Evolutionary conservation across 768 basidiomycete genomes (phyloP), one percentile per base, ranked within the genome.

Genomic region (Phanerochaete sordida): DNA sequence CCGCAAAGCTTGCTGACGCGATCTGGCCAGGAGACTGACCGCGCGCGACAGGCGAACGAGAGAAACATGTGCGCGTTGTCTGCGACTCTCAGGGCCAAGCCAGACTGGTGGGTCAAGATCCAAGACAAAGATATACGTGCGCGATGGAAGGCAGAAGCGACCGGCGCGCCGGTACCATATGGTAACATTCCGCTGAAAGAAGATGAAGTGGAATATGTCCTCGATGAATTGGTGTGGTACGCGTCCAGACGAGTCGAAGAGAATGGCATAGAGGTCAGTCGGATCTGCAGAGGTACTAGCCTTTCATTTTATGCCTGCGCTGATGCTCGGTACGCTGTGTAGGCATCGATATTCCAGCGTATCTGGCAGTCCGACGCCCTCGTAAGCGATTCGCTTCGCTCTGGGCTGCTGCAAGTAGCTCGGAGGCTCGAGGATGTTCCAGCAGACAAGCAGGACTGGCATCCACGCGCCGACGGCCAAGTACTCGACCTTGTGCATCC

Each of bases 401-500:
- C 37, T 13, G 55, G 15, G 19, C 39, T 56, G n/a, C 39, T 28
- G 7, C 5, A 39, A 2, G 55, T 35, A 35, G 37, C 43, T 24
- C 4, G 7, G 5, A 24, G 12, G 7, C 75, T 80, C 30, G 76
- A 81, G 61, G 62, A 71, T 47, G 69, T 77, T 5, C 72, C 75
- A 0, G 74, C 72, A 3, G 67, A 67, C 0, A 26, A 70, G 56
- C 74, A 72, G 35, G 80, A 81, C 64, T 81, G 80, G 80, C 79
- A 81, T 61, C 80, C 80, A 6, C 70, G 73, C 2, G 76, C 77
- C 1, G 69, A 80, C 59, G 66, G 71, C 5, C 74, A 74, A 50
- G 79, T 81, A 0, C 74, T 78, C 45, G 78, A 81, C 58, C 70
- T 81, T 23, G 75, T 81, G 0, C 77, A 82, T 55, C 80, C 80